Conservation (phyloP, 306 rosid species). For the Bauhinia variegata region DNA sequence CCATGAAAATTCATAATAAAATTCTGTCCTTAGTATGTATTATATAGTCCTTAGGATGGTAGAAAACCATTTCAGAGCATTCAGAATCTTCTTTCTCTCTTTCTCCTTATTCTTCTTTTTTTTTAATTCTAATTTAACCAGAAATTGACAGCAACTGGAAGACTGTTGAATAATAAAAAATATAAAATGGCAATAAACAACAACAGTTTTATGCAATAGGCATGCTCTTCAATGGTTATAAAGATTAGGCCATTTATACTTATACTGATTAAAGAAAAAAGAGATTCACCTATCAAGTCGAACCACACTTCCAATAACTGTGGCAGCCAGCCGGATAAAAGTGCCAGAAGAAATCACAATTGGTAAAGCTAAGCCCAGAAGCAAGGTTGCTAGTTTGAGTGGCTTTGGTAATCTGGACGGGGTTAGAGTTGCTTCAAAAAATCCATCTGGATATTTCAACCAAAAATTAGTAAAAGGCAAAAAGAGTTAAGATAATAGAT, state of each 20-base stretch:
- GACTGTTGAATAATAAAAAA: constrained; percentile 18
- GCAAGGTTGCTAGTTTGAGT: constrained; percentile 79
- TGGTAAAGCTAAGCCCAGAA: constrained; percentile 76
- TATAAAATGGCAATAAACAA: not conserved
- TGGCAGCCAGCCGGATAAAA: constrained; percentile 66
- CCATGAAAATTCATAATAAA: not conserved
- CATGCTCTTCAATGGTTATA: not conserved
- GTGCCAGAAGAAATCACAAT: constrained; percentile 75
- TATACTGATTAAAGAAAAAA: not conserved
- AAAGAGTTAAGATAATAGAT: constrained; percentile 1
- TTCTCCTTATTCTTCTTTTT: not conserved
- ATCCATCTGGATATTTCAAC: constrained; percentile 68
- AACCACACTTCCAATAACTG: constrained; percentile 65
- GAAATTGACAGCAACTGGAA: constrained; percentile 4
- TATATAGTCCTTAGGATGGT: not conserved
- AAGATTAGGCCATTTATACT: constrained; percentile 2
- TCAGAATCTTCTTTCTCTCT: not conserved
- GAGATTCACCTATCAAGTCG: constrained; percentile 83
- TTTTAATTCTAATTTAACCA: not conserved
- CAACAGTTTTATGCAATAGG: constrained; percentile 17
- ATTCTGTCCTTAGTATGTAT: not conserved
- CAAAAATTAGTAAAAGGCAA: constrained; percentile 34
- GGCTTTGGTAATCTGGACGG: constrained; percentile 84
- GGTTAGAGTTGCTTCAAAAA: constrained; percentile 89
- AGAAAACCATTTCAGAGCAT: constrained; percentile 1